Percentiles rank a stretch among this genome's conserved stretches.
Conservation (phyloP, 1,284 basidiomycete genomes). For the Sanguinoderma infundibulare region DNA sequence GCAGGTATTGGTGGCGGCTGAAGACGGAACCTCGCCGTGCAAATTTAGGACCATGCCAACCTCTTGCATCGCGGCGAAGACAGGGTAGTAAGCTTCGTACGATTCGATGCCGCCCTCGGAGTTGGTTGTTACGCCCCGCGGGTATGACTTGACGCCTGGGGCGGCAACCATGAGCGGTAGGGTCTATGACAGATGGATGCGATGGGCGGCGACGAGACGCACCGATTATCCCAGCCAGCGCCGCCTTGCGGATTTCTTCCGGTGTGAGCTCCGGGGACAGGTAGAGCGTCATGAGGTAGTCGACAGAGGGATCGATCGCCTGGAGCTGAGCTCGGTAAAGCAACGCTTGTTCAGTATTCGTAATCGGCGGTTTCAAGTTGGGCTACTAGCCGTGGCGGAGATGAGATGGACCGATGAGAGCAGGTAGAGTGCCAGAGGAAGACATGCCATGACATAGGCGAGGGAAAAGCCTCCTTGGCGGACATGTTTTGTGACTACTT, state of each 20-base stretch:
- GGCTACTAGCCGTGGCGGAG: conserved; percentile 58
- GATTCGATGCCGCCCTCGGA: conserved; percentile 97
- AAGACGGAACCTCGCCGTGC: conserved; percentile 97
- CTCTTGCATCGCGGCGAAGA: conserved; percentile 96
- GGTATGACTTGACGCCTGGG: conserved; percentile 96
- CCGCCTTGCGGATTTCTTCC: conserved; percentile 89
- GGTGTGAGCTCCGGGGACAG: conserved; percentile 91
- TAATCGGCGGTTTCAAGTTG: conserved; percentile 93
- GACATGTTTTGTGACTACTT: conserved; percentile 92
- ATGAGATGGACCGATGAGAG: conserved; percentile 10
- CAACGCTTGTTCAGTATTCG: conserved; percentile 82
- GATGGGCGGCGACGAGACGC: conserved; percentile 27
- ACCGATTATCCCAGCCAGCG: conserved; percentile 84
- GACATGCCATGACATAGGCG: conserved; percentile 94
- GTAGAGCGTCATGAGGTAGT: conserved; percentile 97
- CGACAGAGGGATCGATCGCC: conserved; percentile 75
- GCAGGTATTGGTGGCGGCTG: conserved; percentile 85
- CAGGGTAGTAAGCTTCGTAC: conserved; percentile 92
- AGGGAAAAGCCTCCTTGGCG: conserved; percentile 87
- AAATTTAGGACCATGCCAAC: conserved; percentile 94
- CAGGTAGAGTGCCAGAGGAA: conserved; percentile 4
- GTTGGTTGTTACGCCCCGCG: conserved; percentile 97
- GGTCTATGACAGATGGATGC: neutral
- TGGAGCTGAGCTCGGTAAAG: conserved; percentile 82
- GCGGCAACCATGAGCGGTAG: neutral